Conservation (phyloP, 108 stramenopile species). For the Pseudonitzschia delicatissima region DNA sequence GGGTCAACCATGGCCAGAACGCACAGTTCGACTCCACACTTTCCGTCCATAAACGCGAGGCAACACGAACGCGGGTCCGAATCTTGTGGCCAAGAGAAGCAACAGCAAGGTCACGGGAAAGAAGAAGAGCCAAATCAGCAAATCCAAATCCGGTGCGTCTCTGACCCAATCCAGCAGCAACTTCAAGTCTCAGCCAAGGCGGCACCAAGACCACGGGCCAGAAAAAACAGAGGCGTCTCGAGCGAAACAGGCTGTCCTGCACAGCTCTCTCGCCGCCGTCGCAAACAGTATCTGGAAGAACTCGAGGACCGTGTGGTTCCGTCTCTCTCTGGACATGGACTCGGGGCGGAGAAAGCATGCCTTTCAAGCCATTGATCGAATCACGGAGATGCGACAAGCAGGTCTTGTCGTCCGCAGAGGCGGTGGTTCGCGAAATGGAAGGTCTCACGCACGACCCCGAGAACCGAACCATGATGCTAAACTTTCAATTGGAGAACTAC, state of each 20-base stretch:
- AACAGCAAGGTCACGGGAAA: slow-evolving; percentile 1
- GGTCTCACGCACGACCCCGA: background rate
- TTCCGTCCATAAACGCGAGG: background rate
- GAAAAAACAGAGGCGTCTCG: slow-evolving; percentile 81
- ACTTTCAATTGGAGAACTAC: background rate
- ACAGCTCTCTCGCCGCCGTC: slow-evolving; percentile 80
- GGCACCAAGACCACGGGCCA: slow-evolving; percentile 17
- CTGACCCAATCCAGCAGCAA: background rate
- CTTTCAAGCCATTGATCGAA: slow-evolving; percentile 34
- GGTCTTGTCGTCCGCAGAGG: slow-evolving; percentile 26
- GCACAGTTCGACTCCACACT: background rate
- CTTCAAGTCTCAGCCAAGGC: background rate
- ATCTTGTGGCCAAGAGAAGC: background rate
- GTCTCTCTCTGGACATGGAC: slow-evolving; percentile 75
- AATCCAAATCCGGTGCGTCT: background rate
- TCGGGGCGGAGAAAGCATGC: slow-evolving; percentile 71
- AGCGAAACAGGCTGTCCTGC: slow-evolving; percentile 95
- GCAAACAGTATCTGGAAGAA: slow-evolving; percentile 95
- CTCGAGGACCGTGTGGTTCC: slow-evolving; percentile 79
- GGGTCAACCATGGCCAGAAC: background rate
- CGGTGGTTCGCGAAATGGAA: background rate
- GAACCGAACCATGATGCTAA: background rate
- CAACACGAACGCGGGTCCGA: background rate
- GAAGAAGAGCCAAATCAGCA: background rate
- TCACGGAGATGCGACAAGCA: slow-evolving; percentile 35